Base-by-base conservation (phyloP, 768 basidiomycete genomes). In the Leucocoprinus leucothites region DNA sequence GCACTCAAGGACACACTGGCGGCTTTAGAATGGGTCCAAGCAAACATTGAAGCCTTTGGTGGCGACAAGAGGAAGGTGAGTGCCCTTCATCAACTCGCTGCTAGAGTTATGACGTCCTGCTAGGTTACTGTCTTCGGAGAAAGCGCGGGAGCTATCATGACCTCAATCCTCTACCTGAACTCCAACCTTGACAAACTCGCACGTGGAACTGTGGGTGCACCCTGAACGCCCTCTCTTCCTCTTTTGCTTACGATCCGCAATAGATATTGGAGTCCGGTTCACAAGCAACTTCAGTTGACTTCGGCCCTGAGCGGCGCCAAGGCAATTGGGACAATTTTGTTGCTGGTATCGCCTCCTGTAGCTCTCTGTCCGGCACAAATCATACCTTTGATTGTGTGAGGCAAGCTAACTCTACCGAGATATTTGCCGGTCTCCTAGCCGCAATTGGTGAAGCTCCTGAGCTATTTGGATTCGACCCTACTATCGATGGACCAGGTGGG, bases 31-130 rank as follows among this genome's bases (percentile, higher is more conserved):
- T 83, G 80, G 86, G 76, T 87, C 0, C 81, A 86, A 60, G 65
- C 73, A 19, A 80, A 88, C 59, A 85, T 87, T 43, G 70, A 60
- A 14, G 65, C 65, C 0, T 89, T 87, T 58, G 86, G 87, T 11
- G 85, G 85, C 13, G 81, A 80, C 57, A 72, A 71, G 48, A 45
- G 35, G 19, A 69, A 69, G 61, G 69, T 67, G 16, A 19, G 40
- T 34, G 26, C 8, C 26, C 21, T 48, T 26, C 9, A 18, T 9
- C 3, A n/a, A 35, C 7, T 14, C n/a, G n/a, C 13, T 31, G 16
- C 4, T 22, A 34, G 4, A n/a, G 8, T 19, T 16, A 7, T 31
- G 19, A 34, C 11, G 38, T 48, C 2, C 9, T 13, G 21, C 5
- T 45, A 78, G 71, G 79, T 84, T 2, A 82, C 80, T 2, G 64